Percentiles rank a stretch among this genome's conserved stretches.
Conservation (phyloP, 768 basidiomycete genomes). For the Leccinum subgranulosum region DNA sequence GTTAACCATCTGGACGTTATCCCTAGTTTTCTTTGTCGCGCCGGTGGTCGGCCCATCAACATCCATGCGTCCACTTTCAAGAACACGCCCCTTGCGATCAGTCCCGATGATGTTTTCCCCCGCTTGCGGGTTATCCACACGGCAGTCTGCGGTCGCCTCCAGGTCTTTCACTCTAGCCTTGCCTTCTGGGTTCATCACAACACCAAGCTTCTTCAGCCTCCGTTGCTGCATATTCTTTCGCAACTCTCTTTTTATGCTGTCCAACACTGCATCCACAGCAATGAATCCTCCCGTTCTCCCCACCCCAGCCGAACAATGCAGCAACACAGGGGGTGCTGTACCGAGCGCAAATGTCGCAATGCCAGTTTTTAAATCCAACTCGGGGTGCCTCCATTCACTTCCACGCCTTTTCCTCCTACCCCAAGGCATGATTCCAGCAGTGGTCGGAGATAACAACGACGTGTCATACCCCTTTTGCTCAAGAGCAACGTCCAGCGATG, state of each 20-base stretch:
- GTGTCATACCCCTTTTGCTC: slow-evolving; percentile 3
- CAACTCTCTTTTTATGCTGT: slow-evolving; percentile 65
- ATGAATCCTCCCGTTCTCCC: slow-evolving; percentile 95
- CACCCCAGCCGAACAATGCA: slow-evolving; percentile 94
- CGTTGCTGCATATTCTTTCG: slow-evolving; percentile 30
- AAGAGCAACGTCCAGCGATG: slow-evolving; percentile 14
- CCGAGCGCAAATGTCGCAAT: slow-evolving; percentile 52
- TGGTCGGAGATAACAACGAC: slow-evolving; percentile 18
- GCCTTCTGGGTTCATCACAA: not conserved
- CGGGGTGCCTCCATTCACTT: slow-evolving; percentile 32
- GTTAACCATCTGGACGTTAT: slow-evolving; percentile 9
- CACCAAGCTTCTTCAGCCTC: not conserved
- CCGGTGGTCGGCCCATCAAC: slow-evolving; percentile 21
- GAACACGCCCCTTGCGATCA: not conserved
- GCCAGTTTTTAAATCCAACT: slow-evolving; percentile 54
- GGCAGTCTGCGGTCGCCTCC: slow-evolving; percentile 2
- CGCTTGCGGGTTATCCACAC: slow-evolving; percentile 9
- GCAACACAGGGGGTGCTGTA: slow-evolving; percentile 53
- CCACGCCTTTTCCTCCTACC: slow-evolving; percentile 11
- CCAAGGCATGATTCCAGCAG: not conserved
- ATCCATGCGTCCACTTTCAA: slow-evolving; percentile 20
- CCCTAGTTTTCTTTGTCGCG: not conserved
- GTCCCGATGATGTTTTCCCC: slow-evolving; percentile 4
- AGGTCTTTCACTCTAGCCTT: slow-evolving; percentile 1
- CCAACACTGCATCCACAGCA: slow-evolving; percentile 81